Conservation (phyloP, 208 protist species). For the Trypanosoma brucei region DNA sequence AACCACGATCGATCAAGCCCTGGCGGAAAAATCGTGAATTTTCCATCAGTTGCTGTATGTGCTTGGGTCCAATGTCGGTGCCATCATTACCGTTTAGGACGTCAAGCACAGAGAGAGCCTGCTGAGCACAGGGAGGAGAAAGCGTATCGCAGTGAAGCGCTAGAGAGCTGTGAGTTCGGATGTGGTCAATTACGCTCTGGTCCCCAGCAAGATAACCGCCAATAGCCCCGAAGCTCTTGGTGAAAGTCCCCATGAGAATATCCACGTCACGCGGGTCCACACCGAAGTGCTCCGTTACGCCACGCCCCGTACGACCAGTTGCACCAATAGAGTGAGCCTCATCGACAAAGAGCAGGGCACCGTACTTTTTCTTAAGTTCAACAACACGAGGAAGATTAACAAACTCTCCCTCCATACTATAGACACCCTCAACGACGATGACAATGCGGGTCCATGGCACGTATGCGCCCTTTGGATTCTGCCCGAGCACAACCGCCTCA, state of each 20-base stretch:
- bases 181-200: slow-evolving; percentile 57
- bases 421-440: slow-evolving; percentile 96
- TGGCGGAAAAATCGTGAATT: slow-evolving; percentile 85
- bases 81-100: slow-evolving; percentile 90
- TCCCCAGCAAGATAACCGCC: slow-evolving; percentile 96
- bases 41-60: slow-evolving; percentile 74
- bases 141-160: slow-evolving; percentile 79
- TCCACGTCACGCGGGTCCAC: slow-evolving; percentile 89
- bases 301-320: slow-evolving; percentile 91
- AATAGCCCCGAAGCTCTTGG: slow-evolving; percentile 95
- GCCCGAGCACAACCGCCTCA: slow-evolving; percentile 84
- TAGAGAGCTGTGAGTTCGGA: slow-evolving; percentile 65
- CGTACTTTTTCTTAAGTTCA: slow-evolving; percentile 95
- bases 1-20: slow-evolving; percentile 70
- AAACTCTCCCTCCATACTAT: slow-evolving; percentile 98
- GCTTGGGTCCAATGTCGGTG: slow-evolving; percentile 76
- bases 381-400: slow-evolving; percentile 93
- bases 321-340: slow-evolving; percentile 98
- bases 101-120: slow-evolving; percentile 85
- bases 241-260: slow-evolving; percentile 96
- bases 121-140: slow-evolving; percentile 82
- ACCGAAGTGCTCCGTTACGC: slow-evolving; percentile 91
- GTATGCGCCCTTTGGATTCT: slow-evolving; percentile 76
- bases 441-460: slow-evolving; percentile 85
- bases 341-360: slow-evolving; percentile 96